Base-by-base conservation (phyloP, 805 yeast genomes). In the Lachancea nothofagi region DNA sequence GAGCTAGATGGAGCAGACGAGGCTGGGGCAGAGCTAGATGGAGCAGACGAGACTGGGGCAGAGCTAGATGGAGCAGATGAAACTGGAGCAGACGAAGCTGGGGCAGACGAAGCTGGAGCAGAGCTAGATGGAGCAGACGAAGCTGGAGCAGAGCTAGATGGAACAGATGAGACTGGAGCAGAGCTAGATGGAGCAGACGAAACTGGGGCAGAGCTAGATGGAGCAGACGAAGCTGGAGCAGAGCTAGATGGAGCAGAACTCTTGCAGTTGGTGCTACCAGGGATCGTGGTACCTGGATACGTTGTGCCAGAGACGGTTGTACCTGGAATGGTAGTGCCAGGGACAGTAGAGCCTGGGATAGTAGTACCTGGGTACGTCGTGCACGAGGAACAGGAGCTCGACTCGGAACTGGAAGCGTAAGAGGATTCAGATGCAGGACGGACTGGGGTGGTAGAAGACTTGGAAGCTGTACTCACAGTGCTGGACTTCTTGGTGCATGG, bases 181-280 rank as follows among this genome's bases (percentile, higher is more conserved):
- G n/a, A n/a, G n/a, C n/a, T n/a, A n/a, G n/a, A n/a, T n/a, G n/a
- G n/a, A n/a, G n/a, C n/a, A n/a, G n/a, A n/a, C n/a, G n/a, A n/a
- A n/a, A n/a, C n/a, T n/a, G n/a, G n/a, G 13, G 13, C 14, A 9
- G 30, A 28, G 15, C 14, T 28, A 7, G 30, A 28, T 7, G 15
- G 13, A 9, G 14, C 8, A 13, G 14, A 7, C 21, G n/a, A n/a
- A n/a, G n/a, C 13, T 36, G 33, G 20, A 26, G 39, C 33, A 7
- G 39, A 36, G 39, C 39, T 36, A 4, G 15, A 15, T 23, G 29
- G 36, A 4, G n/a, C 24, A 19, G 34, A n/a, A 4, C 24, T 30
- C 4, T 13, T 4, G 17, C 29, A 26, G 14, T 5, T 4, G 4
- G 24, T 19, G 3, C 15, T 30, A 18, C 21, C 24, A 17, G 24